Evolutionary conservation across 2,329 filamentous ascomycete species (phyloP).

Genomic region (Alternaria postmessia): DNA sequence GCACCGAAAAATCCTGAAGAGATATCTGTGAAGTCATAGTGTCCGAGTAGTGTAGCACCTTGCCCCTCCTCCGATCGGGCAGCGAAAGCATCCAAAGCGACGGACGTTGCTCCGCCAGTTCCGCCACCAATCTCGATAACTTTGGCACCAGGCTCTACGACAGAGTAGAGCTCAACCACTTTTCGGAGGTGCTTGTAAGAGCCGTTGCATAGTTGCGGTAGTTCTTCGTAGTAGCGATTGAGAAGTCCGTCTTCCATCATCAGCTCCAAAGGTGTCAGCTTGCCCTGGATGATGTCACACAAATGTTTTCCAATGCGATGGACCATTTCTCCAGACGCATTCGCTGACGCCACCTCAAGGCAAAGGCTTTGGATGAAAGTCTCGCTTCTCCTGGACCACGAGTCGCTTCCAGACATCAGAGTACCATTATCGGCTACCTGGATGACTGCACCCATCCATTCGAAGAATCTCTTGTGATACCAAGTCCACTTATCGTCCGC

Average conservation of each 20-base stretch:
- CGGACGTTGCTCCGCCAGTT: slow-evolving; percentile 1
- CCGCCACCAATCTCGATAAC: slow-evolving; percentile 12
- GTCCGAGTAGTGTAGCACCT: background rate
- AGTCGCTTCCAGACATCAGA: background rate
- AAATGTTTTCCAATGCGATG: slow-evolving; percentile 8
- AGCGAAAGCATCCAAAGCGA: background rate
- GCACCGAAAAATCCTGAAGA: slow-evolving; percentile 7
- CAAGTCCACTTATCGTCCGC: background rate
- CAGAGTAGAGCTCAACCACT: background rate
- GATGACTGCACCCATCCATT: slow-evolving; percentile 10
- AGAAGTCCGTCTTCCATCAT: slow-evolving; percentile 12
- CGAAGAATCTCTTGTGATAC: slow-evolving; percentile 4
- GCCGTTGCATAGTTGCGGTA: background rate
- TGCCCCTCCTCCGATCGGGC: background rate
- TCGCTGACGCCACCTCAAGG: background rate
- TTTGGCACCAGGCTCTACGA: background rate
- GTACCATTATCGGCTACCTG: background rate
- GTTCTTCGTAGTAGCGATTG: slow-evolving; percentile 8
- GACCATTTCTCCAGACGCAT: slow-evolving; percentile 1
- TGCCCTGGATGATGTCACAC: slow-evolving; percentile 3
- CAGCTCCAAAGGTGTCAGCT: slow-evolving; percentile 13
- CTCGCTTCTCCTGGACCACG: background rate
- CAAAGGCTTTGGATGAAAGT: background rate
- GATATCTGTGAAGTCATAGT: slow-evolving; percentile 3
- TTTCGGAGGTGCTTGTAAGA: slow-evolving; percentile 7